Conservation (phyloP, 2,329 filamentous ascomycete species). For the Pleoardoris graminearum region DNA sequence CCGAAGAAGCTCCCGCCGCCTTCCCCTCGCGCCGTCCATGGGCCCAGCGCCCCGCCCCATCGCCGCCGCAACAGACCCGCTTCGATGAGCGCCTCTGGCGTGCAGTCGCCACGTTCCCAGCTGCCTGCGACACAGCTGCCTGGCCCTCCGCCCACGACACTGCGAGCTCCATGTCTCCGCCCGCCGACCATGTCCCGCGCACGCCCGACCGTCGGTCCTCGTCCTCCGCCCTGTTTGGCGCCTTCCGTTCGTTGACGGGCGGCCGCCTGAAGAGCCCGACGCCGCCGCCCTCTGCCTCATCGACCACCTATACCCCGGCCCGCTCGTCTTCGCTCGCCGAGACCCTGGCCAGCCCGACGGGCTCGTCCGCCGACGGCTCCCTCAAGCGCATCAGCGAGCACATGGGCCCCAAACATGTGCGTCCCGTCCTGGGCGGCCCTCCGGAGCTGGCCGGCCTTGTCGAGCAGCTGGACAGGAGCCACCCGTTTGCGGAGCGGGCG, state of each 20-base stretch:
- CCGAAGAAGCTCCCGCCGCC: neutral
- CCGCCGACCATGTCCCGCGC: slow-evolving; percentile 39
- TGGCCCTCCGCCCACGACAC: neutral
- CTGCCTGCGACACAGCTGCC: slow-evolving; percentile 3
- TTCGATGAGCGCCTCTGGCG: slow-evolving; percentile 19
- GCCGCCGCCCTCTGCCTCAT: slow-evolving; percentile 36
- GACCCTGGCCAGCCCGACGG: slow-evolving; percentile 23
- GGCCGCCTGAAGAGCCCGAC: slow-evolving; percentile 41
- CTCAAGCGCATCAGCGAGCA: slow-evolving; percentile 32
- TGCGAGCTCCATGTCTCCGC: slow-evolving; percentile 44
- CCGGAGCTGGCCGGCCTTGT: slow-evolving; percentile 41
- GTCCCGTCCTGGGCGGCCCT: slow-evolving; percentile 40
- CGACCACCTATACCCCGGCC: slow-evolving; percentile 35
- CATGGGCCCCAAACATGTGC: slow-evolving; percentile 21
- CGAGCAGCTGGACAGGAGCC: slow-evolving; percentile 32
- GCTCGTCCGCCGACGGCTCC: slow-evolving; percentile 30
- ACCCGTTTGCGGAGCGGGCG: slow-evolving; percentile 33
- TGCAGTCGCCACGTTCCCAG: slow-evolving; percentile 8
- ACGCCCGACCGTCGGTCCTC: slow-evolving; percentile 46
- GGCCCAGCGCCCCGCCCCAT: slow-evolving; percentile 22
- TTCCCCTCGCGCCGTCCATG: slow-evolving; percentile 12
- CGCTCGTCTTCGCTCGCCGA: slow-evolving; percentile 35
- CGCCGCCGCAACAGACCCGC: slow-evolving; percentile 15
- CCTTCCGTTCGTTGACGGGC: slow-evolving; percentile 44
- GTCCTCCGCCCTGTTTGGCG: slow-evolving; percentile 43